Evolutionary conservation across 768 basidiomycete genomes (phyloP).

Genomic region (Pholiota conissans): DNA sequence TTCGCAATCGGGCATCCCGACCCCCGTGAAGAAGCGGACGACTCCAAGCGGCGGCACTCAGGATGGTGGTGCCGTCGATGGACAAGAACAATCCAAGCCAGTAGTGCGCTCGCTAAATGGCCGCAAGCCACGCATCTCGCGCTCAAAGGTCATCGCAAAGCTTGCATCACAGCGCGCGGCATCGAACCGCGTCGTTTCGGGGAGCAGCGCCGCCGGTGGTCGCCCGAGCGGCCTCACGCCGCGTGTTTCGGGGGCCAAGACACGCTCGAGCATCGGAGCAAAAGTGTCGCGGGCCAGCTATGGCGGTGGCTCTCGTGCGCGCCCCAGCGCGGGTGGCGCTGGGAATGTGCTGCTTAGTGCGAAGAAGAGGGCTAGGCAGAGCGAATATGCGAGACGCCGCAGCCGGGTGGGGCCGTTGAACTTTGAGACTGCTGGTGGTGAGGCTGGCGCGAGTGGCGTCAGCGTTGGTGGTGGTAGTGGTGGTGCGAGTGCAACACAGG

Average conservation of each 20-base stretch:
- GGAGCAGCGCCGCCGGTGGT: slow-evolving; percentile 14
- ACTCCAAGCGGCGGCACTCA: neutral
- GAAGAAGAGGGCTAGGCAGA: slow-evolving; percentile 75
- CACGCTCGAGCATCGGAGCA: slow-evolving; percentile 54
- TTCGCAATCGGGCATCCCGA: slow-evolving; percentile 34
- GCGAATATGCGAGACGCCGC: slow-evolving; percentile 64
- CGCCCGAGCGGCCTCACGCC: slow-evolving; percentile 12
- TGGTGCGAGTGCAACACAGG: too few relatives aligned
- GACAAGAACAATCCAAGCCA: neutral
- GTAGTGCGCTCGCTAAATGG: slow-evolving; percentile 37
- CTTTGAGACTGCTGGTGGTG: neutral
- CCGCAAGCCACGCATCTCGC: slow-evolving; percentile 76
- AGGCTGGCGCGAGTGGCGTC: neutral
- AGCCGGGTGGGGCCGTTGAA: slow-evolving; percentile 34
- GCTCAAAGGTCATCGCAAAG: slow-evolving; percentile 77
- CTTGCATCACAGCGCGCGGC: slow-evolving; percentile 72
- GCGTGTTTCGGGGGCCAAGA: slow-evolving; percentile 21
- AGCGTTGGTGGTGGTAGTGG: neutral
- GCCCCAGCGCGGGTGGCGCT: slow-evolving; percentile 23
- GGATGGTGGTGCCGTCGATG: neutral
- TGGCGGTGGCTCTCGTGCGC: slow-evolving; percentile 28
- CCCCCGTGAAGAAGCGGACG: slow-evolving; percentile 25
- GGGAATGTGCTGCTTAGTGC: slow-evolving; percentile 52
- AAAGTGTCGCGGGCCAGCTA: slow-evolving; percentile 40
- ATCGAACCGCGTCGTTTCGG: slow-evolving; percentile 11